Evolutionary conservation across 805 yeast genomes (phyloP), one percentile per base, ranked within the genome.

Genomic region (Maudiozyma turicensis): DNA sequence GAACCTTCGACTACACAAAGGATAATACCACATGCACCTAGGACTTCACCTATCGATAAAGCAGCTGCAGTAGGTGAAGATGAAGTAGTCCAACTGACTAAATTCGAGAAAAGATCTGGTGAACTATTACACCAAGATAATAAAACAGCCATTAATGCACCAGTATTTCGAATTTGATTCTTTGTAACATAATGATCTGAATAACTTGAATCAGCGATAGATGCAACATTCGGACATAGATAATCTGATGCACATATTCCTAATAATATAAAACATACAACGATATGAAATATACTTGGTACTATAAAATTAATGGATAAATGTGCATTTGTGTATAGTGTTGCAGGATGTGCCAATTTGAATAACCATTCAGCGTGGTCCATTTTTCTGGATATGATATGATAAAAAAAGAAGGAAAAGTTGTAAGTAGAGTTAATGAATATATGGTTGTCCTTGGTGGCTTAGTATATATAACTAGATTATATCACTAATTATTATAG

Each of bases 41-140:
- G 44, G 1, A 66, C 68, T 49, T 66, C 71, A 37, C 71, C 69
- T 7, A 66, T 48, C 1, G 71, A 66, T 8, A 66, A 49, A 7
- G 63, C 58, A 5, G 63, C 65, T 5, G 61, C 56, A 26, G 54
- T 54, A 8, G 58, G 48, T 4, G 56, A 48, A 1, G 40, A 44
- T 5, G 58, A 52, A 14, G 52, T 48, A 8, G 65, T 60, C 71
- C 71, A 66, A 50, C 67, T 64, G 52, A 66, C 57, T 37, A 66
- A 55, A 51, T 65, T 66, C 9, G 71, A 65, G 43, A 66, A 62
- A 5, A 66, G 48, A 54, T 66, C 71, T 3, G 71, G 71, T 1
- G 71, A 62, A 3, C 68, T 65, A 42, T 66, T 66, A 48, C 71
- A 66, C 67, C 68, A 66, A 13, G 71, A 63, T 44, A 66, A 47